Conservation (phyloP, 78 protist genomes). For the Dictyostelium firmibasis region DNA sequence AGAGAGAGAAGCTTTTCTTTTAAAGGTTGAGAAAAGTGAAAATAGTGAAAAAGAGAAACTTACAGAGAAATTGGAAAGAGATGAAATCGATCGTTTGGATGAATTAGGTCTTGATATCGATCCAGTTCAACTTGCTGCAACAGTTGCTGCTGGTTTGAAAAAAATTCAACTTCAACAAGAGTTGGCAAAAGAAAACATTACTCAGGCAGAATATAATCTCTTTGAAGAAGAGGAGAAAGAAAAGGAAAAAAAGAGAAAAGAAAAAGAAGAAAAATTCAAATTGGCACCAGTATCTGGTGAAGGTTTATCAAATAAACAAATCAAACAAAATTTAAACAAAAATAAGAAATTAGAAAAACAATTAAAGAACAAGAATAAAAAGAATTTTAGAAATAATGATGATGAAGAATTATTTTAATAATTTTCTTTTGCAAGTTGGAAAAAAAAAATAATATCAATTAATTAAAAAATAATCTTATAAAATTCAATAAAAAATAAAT, state of each 20-base stretch:
- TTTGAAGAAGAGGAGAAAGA: neutral
- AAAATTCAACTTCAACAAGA: neutral
- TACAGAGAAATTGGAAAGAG: neutral
- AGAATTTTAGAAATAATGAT: neutral
- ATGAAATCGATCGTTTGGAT: neutral
- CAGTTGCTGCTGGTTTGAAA: neutral
- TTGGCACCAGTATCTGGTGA: neutral
- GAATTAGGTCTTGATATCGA: neutral
- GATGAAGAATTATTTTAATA: neutral
- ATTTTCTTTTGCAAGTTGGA: too few relatives aligned
- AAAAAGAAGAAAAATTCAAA: neutral
- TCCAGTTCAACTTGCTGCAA: neutral
- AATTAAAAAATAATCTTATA: too few relatives aligned
- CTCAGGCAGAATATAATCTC: neutral
- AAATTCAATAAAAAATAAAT: too few relatives aligned
- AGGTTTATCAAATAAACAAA: conserved; percentile 23
- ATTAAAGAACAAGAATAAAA: neutral
- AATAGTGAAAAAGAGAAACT: neutral
- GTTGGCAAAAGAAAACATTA: neutral
- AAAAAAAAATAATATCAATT: too few relatives aligned
- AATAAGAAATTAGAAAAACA: neutral
- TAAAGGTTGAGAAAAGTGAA: neutral
- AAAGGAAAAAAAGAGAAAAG: neutral
- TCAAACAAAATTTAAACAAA: conserved; percentile 1
- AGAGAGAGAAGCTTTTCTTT: neutral